Evolutionary conservation across 257 asterid genomes (phyloP).

Genomic region (Cruciata laevipes): DNA sequence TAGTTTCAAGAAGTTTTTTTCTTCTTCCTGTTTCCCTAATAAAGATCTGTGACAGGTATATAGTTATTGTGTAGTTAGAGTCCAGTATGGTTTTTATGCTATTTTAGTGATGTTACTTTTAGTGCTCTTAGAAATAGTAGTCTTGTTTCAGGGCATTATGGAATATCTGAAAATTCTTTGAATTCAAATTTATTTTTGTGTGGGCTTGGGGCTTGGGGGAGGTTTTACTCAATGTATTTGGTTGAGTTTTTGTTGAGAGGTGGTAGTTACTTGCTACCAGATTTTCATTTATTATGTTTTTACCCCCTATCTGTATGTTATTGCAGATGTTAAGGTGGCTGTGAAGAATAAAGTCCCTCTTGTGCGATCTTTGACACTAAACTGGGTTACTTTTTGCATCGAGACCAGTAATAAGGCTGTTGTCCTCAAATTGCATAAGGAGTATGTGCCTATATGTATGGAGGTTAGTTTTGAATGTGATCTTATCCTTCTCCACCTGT

Average conservation of each 20-base stretch:
- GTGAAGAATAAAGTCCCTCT: slow-evolving; percentile 96
- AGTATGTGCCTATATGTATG: slow-evolving; percentile 95
- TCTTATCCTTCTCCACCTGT: not conserved
- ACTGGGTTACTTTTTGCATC: slow-evolving; percentile 94
- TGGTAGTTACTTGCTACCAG: not conserved
- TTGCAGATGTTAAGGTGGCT: slow-evolving; percentile 90
- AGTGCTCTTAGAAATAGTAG: not conserved
- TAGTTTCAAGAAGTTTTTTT: not conserved
- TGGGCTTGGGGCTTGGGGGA: not conserved
- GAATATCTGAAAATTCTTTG: not conserved
- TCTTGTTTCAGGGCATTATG: no score
- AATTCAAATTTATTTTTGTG: not conserved
- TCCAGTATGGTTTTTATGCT: not conserved
- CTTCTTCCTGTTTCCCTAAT: not conserved
- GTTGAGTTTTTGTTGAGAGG: not conserved
- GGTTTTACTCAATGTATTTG: not conserved
- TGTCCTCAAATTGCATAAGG: slow-evolving; percentile 88
- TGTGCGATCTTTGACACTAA: slow-evolving; percentile 83
- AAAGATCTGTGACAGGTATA: not conserved
- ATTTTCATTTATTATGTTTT: not conserved
- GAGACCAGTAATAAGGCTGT: slow-evolving; percentile 86
- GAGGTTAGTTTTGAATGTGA: slow-evolving; percentile 43
- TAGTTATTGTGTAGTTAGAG: not conserved
- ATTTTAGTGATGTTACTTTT: no score
- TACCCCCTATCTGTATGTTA: slow-evolving; percentile 2